Evolutionary conservation across 192 early-diverging fungal genomes (phyloP), one percentile per base, ranked within the genome.

Genomic region (Linnemannia hyalina): DNA sequence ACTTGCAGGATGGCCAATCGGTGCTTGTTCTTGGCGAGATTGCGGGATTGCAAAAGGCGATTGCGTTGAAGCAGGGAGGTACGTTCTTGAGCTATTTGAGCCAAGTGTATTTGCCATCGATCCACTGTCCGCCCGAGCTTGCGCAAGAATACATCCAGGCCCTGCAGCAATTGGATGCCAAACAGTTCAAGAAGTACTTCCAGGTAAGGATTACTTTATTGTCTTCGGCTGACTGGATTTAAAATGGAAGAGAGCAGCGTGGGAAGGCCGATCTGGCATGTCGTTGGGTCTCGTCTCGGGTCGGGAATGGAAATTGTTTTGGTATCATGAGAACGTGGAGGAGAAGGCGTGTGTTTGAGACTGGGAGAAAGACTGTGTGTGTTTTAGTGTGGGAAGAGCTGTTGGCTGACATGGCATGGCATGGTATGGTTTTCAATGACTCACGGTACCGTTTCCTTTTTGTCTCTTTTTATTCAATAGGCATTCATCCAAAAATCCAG

Each of bases 71-170:
- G 76, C 93, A 93, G 81, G 91, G 93, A 15, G 74, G 76, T 29
- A 89, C 88, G 29, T 95, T 93, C 84, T 49, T 93, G 55, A 91
- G 91, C 52, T 95, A 94, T 76, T 77, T 96, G 88, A 85, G 78
- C 32, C 89, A 80, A 35, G 82, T 93, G 32, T 95, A 89, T 71
- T 80, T 94, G 42, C 94, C 94, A n/a, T 91, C 92, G 35, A 93
- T 95, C 35, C 80, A 91, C 73, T 97, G 95, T 77, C 94, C 94
- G 22, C 81, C 90, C 11, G 90, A 90, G 54, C 70, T 94, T 80
- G 91, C 93, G 26, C 88, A 93, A 44, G 92, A 94, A 82, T 98
- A 96, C 80, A 91, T 92, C 75, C 93, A 94, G 80, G 95, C 96
- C 20, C 78, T 97, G 73, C 92, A 91, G 72, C 92, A 94, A 77